phyloP scores from a whole-genome alignment of 1,139 yeast genomes.

The Ogataea hybrid region DNA sequence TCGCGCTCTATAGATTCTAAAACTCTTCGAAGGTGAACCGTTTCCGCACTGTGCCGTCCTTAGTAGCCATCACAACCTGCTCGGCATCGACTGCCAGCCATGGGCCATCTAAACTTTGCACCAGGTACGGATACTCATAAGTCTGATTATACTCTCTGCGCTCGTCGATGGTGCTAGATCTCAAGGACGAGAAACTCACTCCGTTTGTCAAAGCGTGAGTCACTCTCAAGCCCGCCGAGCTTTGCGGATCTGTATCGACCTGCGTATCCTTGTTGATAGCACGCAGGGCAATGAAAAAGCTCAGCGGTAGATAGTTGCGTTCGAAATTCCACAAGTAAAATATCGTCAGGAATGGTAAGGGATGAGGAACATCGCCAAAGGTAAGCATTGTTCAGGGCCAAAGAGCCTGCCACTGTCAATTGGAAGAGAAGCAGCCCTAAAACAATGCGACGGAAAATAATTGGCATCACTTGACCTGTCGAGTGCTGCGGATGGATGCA shows the following conservation, averaged over 20 bases:
- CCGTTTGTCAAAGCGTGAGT: constrained; percentile 5
- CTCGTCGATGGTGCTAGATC: constrained; percentile 48
- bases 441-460: constrained; percentile 69
- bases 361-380: constrained; percentile 60
- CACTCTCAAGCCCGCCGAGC: not conserved
- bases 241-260: not conserved
- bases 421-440: constrained; percentile 76
- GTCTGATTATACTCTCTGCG: constrained; percentile 59
- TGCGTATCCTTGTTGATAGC: constrained; percentile 39
- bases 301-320: constrained; percentile 73
- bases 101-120: constrained; percentile 76
- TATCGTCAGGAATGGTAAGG: constrained; percentile 75
- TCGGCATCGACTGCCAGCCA: constrained; percentile 68
- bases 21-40: constrained; percentile 40
- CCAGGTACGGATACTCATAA: constrained; percentile 74
- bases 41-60: constrained; percentile 55
- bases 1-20: constrained; percentile 34
- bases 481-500: constrained; percentile 88
- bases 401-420: constrained; percentile 86
- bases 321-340: constrained; percentile 79
- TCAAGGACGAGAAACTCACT: constrained; percentile 14
- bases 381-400: constrained; percentile 78
- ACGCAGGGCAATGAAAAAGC: constrained; percentile 82
- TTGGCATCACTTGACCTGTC: constrained; percentile 86
- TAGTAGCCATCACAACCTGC: constrained; percentile 57